phyloP scores from a whole-genome alignment of 306 rosid genomes.

The Vachellia pachyceras region DNA sequence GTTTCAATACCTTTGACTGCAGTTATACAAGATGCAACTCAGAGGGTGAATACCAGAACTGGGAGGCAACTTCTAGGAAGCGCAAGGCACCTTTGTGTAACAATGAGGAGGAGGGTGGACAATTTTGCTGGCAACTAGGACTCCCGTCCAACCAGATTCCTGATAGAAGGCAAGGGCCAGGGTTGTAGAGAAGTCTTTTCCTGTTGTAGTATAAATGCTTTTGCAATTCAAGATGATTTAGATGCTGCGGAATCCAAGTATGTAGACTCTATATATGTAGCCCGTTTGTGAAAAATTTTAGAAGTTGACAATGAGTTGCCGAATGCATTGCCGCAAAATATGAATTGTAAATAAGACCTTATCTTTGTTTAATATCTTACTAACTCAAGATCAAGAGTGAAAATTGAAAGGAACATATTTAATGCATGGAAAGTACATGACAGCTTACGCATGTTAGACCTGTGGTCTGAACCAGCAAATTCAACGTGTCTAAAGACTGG shows the following conservation, averaged over 20 bases:
- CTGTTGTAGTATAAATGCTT: constrained; percentile 58
- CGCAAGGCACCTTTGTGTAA: constrained; percentile 69
- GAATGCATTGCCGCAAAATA: constrained; percentile 53
- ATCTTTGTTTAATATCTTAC: constrained; percentile 35
- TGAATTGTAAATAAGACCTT: constrained; percentile 59
- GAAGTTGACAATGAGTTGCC: constrained; percentile 54
- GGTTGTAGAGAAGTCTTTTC: constrained; percentile 72
- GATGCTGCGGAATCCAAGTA: constrained; percentile 55
- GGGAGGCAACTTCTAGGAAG: constrained; percentile 61
- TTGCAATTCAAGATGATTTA: constrained; percentile 49
- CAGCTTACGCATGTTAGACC: not conserved
- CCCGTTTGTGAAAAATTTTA: constrained; percentile 57
- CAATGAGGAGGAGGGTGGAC: constrained; percentile 72
- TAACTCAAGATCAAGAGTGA: constrained; percentile 25
- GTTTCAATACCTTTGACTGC: constrained; percentile 56
- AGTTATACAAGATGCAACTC: constrained; percentile 53
- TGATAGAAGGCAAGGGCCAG: constrained; percentile 61
- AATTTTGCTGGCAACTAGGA: constrained; percentile 75
- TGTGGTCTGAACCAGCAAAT: constrained; percentile 19
- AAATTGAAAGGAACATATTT: constrained; percentile 12
- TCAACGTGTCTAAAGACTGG: not conserved
- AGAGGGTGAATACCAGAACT: constrained; percentile 62
- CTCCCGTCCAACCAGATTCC: constrained; percentile 72
- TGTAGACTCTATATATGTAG: constrained; percentile 62
- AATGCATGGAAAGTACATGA: constrained; percentile 21